A percentile compares a stretch with the other conserved stretches of the same genome.
These are phyloP conservation scores for Carex arenaria DNA, from an alignment of 202 grass and related monocot genomes.

Conservation along the genomic window DNA sequence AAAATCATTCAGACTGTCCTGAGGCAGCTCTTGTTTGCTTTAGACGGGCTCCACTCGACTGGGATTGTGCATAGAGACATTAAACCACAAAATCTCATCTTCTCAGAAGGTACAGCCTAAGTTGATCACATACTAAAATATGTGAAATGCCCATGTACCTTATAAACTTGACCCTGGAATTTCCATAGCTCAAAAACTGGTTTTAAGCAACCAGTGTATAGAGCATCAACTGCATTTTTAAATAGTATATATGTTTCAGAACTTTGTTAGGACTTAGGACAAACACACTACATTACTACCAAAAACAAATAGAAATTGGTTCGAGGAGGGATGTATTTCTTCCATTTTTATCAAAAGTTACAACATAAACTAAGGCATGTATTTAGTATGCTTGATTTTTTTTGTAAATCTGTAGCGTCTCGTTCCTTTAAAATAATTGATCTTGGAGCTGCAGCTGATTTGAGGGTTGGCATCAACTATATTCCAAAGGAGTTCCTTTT, in stretches of 20 bases:
- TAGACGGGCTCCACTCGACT: constrained; percentile 90
- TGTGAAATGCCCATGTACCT: neutral
- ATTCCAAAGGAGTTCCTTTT: constrained; percentile 97
- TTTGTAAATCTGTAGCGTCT: constrained; percentile 40
- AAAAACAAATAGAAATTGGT: neutral
- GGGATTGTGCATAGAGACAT: constrained; percentile 97
- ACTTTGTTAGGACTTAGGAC: constrained; percentile 6
- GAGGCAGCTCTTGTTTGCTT: constrained; percentile 92
- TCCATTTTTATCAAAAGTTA: neutral
- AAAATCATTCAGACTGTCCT: constrained; percentile 91
- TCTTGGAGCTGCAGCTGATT: constrained; percentile 93
- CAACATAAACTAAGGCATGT: neutral
- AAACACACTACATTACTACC: neutral
- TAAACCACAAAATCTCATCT: constrained; percentile 99
- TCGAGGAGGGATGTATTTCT: neutral
- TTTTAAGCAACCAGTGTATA: neutral
- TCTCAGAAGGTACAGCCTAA: constrained; percentile 69
- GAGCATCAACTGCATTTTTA: neutral
- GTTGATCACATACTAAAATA: neutral
- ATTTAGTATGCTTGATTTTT: neutral
- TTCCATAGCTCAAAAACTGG: neutral
- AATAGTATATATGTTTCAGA: neutral
- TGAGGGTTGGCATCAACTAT: constrained; percentile 96
- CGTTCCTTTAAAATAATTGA: constrained; percentile 95
- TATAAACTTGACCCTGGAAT: neutral